Base-by-base conservation (phyloP, 2,329 filamentous ascomycete genomes). In the Botrytis deweyae region DNA sequence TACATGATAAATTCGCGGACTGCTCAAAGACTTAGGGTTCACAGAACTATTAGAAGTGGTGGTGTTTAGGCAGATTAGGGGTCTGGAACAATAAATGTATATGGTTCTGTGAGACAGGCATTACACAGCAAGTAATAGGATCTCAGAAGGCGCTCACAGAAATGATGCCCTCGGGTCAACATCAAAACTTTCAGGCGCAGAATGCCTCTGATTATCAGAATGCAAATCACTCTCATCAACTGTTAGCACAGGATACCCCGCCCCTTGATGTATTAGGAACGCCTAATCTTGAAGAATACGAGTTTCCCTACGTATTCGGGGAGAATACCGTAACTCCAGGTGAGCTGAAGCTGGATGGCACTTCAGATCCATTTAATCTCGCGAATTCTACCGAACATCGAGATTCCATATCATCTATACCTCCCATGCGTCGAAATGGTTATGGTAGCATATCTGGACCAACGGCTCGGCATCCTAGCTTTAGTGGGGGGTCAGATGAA, bases 221-320 rank as follows among this genome's bases (percentile, higher is more conserved):
- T 25, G 16, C 71, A 33, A 58, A 69, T 40, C 52, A 38, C 46
- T 12, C 36, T 6, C 33, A 73, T 52, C 59, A 70, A 44, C 12
- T 40, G 9, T 18, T 55, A 33, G 76, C 77, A 55, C 71, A 72
- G 12, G 49, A 44, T 33, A 42, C 52, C 38, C 76, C 80, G 69
- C 78, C 77, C n/a, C 75, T 78, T 63, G 76, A 80, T 73, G 74
- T 68, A 40, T 73, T 77, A 36, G 77, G 76, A 64, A 75, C 76
- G 52, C 63, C 64, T 18, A 55, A 86, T 68, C 89, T 89, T 78
- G 82, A 83, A 75, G 85, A 88, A 75, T 89, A 88, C 78, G 81
- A 85, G 36, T 89, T 88, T 77, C 79, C 86, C 4, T 89, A 86
- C 77, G 81, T 81, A 64, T 79, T 86, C 16, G 75, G 83, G 38